Percentiles rank a stretch among this genome's conserved stretches.
phyloP scores from a whole-genome alignment of 163 green algal species.

The Scenedesmus sp. region DNA sequence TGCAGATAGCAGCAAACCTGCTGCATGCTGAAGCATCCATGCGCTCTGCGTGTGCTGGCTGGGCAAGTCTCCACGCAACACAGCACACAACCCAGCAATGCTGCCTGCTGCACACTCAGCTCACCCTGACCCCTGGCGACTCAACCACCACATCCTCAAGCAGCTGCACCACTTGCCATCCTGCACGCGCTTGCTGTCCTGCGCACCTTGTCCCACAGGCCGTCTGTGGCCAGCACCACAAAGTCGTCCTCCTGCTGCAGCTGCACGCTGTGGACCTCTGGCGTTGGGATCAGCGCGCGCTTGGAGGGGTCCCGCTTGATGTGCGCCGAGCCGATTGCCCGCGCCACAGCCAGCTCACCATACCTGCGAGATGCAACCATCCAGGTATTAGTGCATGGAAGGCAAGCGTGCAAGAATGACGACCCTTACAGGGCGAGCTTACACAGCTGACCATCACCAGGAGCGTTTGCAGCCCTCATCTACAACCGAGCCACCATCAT shows the following conservation, averaged over 20 bases:
- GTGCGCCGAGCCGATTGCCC: slow-evolving; percentile 35
- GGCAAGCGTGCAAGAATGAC: not conserved
- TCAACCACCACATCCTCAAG: too few relatives aligned
- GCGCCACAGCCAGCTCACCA: slow-evolving; percentile 54
- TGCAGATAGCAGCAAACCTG: too few relatives aligned
- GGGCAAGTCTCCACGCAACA: too few relatives aligned
- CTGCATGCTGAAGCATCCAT: not conserved
- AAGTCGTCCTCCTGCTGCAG: slow-evolving; percentile 51
- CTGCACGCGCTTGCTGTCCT: not conserved
- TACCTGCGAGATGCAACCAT: slow-evolving; percentile 20
- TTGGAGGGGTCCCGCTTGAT: slow-evolving; percentile 54
- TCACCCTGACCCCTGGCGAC: too few relatives aligned
- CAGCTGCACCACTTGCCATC: not conserved
- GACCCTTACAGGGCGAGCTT: not conserved
- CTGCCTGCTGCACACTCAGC: too few relatives aligned
- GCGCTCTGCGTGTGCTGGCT: too few relatives aligned
- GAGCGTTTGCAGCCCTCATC: not conserved
- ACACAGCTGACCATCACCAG: not conserved
- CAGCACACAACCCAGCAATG: too few relatives aligned
- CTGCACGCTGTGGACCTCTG: slow-evolving; percentile 45
- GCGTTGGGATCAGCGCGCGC: slow-evolving; percentile 42
- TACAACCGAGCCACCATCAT: not conserved
- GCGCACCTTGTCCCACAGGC: slow-evolving; percentile 54
- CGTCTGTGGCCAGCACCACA: slow-evolving; percentile 55
- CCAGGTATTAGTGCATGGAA: not conserved